Percentiles rank a stretch among this genome's conserved stretches.
Conservation (phyloP, 331 rosid species). For the Cydonia oblonga region DNA sequence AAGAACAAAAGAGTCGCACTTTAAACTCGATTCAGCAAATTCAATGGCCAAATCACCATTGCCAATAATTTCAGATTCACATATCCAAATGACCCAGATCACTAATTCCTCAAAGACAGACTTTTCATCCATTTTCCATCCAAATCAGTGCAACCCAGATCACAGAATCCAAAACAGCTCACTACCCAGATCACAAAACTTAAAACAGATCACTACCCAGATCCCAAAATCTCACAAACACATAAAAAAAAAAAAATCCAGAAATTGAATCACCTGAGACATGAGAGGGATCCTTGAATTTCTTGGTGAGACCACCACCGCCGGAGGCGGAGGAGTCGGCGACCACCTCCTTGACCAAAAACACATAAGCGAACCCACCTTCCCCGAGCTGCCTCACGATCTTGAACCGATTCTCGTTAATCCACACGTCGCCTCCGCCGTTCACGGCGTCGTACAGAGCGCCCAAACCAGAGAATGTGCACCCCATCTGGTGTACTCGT, state of each 20-base stretch:
- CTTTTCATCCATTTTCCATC: background rate
- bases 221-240: slow-evolving; percentile 2
- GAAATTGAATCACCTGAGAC: slow-evolving; percentile 39
- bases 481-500: slow-evolving; percentile 48
- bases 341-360: slow-evolving; percentile 65
- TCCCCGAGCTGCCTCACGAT: slow-evolving; percentile 47
- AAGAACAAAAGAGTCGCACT: background rate
- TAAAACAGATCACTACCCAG: background rate
- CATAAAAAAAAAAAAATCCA: background rate
- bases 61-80: slow-evolving; percentile 8
- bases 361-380: slow-evolving; percentile 84
- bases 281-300: slow-evolving; percentile 64
- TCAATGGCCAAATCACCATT: background rate
- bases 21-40: background rate
- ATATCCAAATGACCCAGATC: background rate
- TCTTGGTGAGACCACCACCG: slow-evolving; percentile 43
- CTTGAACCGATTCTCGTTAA: slow-evolving; percentile 71
- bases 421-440: slow-evolving; percentile 85
- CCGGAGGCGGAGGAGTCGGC: slow-evolving; percentile 32
- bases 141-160: background rate
- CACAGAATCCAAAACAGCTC: background rate
- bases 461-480: slow-evolving; percentile 86
- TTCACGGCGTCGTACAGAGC: slow-evolving; percentile 79
- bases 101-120: background rate
- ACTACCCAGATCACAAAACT: background rate